Base-by-base conservation (phyloP, 1,139 yeast genomes). In the Geotrichum bryndzae region DNA sequence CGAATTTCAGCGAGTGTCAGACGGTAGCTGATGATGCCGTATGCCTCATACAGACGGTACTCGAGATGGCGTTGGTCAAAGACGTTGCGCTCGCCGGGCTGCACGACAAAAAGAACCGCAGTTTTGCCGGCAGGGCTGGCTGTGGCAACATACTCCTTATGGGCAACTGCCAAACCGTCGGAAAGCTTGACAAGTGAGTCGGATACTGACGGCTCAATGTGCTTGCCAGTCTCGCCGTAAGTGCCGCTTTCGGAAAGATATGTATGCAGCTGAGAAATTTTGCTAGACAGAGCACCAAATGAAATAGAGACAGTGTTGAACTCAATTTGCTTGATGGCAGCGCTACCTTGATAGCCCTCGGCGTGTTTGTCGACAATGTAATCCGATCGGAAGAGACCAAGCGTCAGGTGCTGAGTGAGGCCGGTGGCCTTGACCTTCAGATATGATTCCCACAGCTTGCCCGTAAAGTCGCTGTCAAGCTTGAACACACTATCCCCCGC, bases 301-400 rank as follows among this genome's bases (percentile, higher is more conserved):
- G 98, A 91, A 1, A 94, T 96, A 69, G 97, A 88, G 2, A 94
- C 92, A 0, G 99, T 91, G 74, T 94, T 94, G 77, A 92, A 94
- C 73, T 94, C 99, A 60, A 94, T 92, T 74, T 95, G 99, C 72
- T 92, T 92, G 70, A 94, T 87, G 23, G 70, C 71, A 53, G 63
- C 64, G 22, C 66, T 64, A 53, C 65, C 64, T 33, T 58, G 56
- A 46, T 53, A 58, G 18, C 61, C 61, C 35, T 53, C 56, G 8
- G 62, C 64, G 31, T 66, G 64, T 46, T 67, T 64, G 13, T 68
- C 66, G 53, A 90, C 80, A 85, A 94, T 85, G 70, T 92, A 94
- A 71, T 94, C 99, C 0, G 96, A 88, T 73, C 99, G 82, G 73
- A 92, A 92, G 29, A 94, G 75, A 0, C 98, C 98, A 59, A 92